Base-by-base conservation (phyloP, 2,329 filamentous ascomycete genomes). In the Diplodia intermedia region DNA sequence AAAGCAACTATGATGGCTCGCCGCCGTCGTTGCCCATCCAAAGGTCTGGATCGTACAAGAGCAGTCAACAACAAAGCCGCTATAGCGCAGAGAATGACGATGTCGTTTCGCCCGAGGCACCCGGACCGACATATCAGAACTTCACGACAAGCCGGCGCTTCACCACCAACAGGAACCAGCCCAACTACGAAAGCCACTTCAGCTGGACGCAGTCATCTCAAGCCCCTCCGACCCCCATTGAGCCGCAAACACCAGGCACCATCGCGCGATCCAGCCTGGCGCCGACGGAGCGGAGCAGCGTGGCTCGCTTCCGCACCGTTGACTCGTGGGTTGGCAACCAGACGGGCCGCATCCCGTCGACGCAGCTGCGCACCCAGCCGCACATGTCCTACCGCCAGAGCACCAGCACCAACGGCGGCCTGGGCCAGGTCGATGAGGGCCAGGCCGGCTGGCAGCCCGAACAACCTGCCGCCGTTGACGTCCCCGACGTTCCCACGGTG, bases 281-380 rank as follows among this genome's bases (percentile, higher is more conserved):
- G 72, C 79, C 78, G 4, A 67, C 72, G 6, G 75, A 75, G 15
- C 20, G 43, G 43, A 78, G 77, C 7, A 79, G 76, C 0, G 73
- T 79, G 7, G 74, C 78, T 1, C 77, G 79, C 36, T 81, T 80
- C 73, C 77, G 79, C 62, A 80, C 79, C 29, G 73, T 81, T 47
- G 77, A 81, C 70, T 77, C 74, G 1, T 81, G 79, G 79, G 79
- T 81, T 14, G 77, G 78, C 66, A 75, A 80, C 54, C 79, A 81
- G 67, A 73, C 79, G 1, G 76, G 74, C 60, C 76, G 77, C 8
- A 70, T 80, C 20, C 78, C 79, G 68, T 76, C 75, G 56, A 74
- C 76, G 67, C 75, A 75, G 62, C 71, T 79, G 20, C 76, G 74
- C 49, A 74, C 79, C 23, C 75, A 78, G 52, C 75, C 65, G 65